A percentile compares a stretch with the other conserved stretches of the same genome.
Conservation (phyloP, 2,329 filamentous ascomycete species). For the Chaetomium strumarium region DNA sequence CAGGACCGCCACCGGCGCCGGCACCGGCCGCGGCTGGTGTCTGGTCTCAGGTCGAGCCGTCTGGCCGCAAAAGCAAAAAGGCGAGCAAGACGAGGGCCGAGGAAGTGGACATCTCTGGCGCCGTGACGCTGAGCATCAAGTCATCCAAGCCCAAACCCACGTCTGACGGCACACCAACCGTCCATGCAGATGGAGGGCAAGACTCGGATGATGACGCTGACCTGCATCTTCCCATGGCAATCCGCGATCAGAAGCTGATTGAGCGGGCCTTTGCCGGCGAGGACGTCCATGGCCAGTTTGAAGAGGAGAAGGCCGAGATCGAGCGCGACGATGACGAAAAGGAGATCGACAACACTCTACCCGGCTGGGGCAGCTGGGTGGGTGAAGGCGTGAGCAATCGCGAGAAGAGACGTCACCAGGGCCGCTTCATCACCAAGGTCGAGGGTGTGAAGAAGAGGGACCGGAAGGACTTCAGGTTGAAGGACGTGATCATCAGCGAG, state of each 20-base stretch:
- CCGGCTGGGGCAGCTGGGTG: slow-evolving; percentile 91
- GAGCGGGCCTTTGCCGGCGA: slow-evolving; percentile 82
- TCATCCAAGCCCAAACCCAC: slow-evolving; percentile 21
- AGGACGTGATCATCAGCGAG: slow-evolving; percentile 87
- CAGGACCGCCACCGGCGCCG: slow-evolving; percentile 11
- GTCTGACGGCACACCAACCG: slow-evolving; percentile 6
- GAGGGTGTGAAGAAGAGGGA: slow-evolving; percentile 71
- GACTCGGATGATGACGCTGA: slow-evolving; percentile 42
- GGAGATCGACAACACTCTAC: slow-evolving; percentile 74
- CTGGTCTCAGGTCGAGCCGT: slow-evolving; percentile 36
- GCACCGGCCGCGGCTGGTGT: slow-evolving; percentile 29
- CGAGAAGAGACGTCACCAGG: slow-evolving; percentile 58
- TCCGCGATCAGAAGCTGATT: slow-evolving; percentile 62
- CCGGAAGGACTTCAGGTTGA: slow-evolving; percentile 75
- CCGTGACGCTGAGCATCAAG: slow-evolving; percentile 26
- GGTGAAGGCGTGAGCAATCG: slow-evolving; percentile 74
- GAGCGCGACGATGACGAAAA: slow-evolving; percentile 77
- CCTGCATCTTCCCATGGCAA: slow-evolving; percentile 49
- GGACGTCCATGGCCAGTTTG: slow-evolving; percentile 76
- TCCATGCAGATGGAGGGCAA: slow-evolving; percentile 27
- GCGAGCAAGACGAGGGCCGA: slow-evolving; percentile 28
- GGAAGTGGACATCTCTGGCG: slow-evolving; percentile 38
- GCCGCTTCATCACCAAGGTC: slow-evolving; percentile 57
- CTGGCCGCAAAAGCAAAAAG: slow-evolving; percentile 37
- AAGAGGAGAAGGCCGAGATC: slow-evolving; percentile 67